Conservation (phyloP, 2,329 filamentous ascomycete species). For the Leptographium wingfieldii region DNA sequence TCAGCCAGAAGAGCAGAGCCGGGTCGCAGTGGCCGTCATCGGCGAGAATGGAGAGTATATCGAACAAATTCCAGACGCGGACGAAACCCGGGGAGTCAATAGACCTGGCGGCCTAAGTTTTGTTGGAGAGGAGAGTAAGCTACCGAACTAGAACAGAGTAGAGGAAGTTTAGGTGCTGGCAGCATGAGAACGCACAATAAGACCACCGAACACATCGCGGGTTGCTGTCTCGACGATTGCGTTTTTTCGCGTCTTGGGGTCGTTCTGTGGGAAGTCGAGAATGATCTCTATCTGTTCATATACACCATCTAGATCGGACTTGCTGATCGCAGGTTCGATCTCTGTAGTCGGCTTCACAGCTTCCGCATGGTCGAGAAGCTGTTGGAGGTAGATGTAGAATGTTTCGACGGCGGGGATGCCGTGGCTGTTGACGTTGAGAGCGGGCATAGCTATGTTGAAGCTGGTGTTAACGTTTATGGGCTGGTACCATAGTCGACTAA, state of each 20-base stretch:
- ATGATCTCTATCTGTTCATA: constrained; percentile 29
- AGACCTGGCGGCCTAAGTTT: constrained; percentile 50
- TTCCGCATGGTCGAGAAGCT: constrained; percentile 47
- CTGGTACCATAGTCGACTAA: background rate
- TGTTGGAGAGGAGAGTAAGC: background rate
- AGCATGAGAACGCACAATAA: constrained; percentile 48
- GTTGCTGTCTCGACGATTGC: constrained; percentile 74
- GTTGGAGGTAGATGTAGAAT: constrained; percentile 40
- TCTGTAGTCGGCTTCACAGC: constrained; percentile 43
- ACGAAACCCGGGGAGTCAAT: constrained; percentile 72
- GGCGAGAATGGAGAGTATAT: constrained; percentile 78
- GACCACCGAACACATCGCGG: constrained; percentile 64
- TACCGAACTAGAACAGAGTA: too few species aligned
- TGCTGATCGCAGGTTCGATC: constrained; percentile 64
- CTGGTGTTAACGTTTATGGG: background rate
- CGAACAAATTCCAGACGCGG: constrained; percentile 83
- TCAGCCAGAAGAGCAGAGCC: constrained; percentile 73
- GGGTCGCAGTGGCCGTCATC: constrained; percentile 69
- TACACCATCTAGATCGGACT: constrained; percentile 48
- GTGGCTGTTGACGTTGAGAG: constrained; percentile 29
- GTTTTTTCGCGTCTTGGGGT: constrained; percentile 42
- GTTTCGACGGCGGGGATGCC: constrained; percentile 40
- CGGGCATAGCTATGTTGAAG: constrained; percentile 33
- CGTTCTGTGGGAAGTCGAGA: constrained; percentile 20
- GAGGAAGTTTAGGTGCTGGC: background rate